Conservation (phyloP, 1,139 yeast genomes). For the Blastobotrys capitulatus region DNA sequence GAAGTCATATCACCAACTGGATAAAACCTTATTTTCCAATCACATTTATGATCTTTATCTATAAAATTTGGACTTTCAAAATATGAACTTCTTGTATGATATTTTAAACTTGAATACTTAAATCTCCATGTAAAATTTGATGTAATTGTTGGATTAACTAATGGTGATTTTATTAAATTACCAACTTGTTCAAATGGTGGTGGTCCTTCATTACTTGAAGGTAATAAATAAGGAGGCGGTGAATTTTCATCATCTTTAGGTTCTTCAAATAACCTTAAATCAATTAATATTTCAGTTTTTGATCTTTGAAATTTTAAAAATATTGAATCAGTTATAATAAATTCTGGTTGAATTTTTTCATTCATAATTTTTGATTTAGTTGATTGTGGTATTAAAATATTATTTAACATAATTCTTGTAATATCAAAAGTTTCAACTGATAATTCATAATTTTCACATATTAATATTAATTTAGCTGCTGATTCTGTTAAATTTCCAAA, state of each 20-base stretch:
- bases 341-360: not conserved
- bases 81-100: not conserved
- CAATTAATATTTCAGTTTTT: not conserved
- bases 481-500: no score
- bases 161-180: not conserved
- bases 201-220: not conserved
- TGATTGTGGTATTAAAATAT: not conserved
- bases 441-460: not conserved
- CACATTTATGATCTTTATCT: conserved; percentile 48
- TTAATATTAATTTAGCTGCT: not conserved
- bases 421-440: not conserved
- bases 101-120: conserved; percentile 38
- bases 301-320: not conserved
- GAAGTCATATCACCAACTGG: conserved; percentile 46
- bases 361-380: not conserved
- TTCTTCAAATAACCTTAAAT: not conserved
- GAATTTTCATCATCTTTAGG: not conserved
- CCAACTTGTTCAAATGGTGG: conserved; percentile 6
- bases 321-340: not conserved
- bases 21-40: conserved; percentile 70
- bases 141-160: conserved; percentile 23
- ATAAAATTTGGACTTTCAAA: conserved; percentile 45
- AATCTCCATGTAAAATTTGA: conserved; percentile 67
- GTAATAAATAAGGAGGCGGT: not conserved
- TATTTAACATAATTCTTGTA: not conserved